A percentile compares a stretch with the other conserved stretches of the same genome.
Conservation (phyloP, 2,329 filamentous ascomycete species). For the Pseudopyricularia javanii region DNA sequence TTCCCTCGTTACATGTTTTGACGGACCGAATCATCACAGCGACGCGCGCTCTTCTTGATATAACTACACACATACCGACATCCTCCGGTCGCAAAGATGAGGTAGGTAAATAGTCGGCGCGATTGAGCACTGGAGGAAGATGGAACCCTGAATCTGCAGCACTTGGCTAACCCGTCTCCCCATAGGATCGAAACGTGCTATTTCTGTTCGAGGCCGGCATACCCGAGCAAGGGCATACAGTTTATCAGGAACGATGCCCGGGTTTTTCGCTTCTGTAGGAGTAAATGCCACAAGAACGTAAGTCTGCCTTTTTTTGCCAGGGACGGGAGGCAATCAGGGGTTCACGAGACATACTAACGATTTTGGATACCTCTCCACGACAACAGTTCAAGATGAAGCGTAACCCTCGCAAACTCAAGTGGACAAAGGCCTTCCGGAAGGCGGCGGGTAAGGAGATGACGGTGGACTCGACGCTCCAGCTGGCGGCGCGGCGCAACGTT, state of each 20-base stretch:
- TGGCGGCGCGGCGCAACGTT: slow-evolving; percentile 83
- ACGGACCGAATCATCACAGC: neutral
- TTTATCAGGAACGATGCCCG: slow-evolving; percentile 38
- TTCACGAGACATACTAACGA: neutral
- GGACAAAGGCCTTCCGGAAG: slow-evolving; percentile 89
- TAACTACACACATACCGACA: slow-evolving; percentile 2
- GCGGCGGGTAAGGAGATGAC: slow-evolving; percentile 78
- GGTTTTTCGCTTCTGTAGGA: slow-evolving; percentile 46
- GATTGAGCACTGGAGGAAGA: neutral
- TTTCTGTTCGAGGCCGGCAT: slow-evolving; percentile 45
- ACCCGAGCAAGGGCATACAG: slow-evolving; percentile 43
- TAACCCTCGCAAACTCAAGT: slow-evolving; percentile 91
- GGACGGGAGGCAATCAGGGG: too few species aligned
- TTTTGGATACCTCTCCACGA: neutral
- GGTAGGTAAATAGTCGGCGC: slow-evolving; percentile 2
- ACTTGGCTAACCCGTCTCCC: neutral
- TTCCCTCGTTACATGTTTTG: neutral
- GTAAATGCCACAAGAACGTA: slow-evolving; percentile 49
- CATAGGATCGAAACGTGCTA: slow-evolving; percentile 52
- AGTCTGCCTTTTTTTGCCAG: slow-evolving; percentile 7
- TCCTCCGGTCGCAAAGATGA: slow-evolving; percentile 6
- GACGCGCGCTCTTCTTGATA: neutral
- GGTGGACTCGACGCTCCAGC: slow-evolving; percentile 83
- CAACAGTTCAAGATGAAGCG: slow-evolving; percentile 88
- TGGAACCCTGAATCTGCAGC: neutral